Conservation (phyloP, 2,329 filamentous ascomycete species). For the Aspergillus pseudonomiae region DNA sequence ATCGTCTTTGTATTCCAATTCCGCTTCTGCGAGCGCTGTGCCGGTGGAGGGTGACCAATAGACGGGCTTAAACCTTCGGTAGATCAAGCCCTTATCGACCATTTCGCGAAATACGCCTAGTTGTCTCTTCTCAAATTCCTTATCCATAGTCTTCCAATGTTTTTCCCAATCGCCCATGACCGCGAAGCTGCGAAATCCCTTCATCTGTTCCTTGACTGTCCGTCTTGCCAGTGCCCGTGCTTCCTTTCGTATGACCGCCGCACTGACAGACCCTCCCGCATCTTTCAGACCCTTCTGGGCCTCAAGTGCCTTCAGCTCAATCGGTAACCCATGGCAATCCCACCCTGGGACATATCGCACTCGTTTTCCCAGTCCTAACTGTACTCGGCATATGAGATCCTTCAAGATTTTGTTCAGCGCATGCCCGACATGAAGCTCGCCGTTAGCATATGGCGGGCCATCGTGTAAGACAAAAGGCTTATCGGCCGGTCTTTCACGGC, state of each 20-base stretch:
- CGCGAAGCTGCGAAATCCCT: slow-evolving; percentile 61
- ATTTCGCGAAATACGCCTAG: slow-evolving; percentile 63
- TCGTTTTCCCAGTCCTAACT: slow-evolving; percentile 74
- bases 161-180: slow-evolving; percentile 68
- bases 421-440: slow-evolving; percentile 86
- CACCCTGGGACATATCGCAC: slow-evolving; percentile 88
- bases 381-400: slow-evolving; percentile 83
- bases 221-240: slow-evolving; percentile 59
- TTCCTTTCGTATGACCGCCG: slow-evolving; percentile 55
- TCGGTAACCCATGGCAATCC: slow-evolving; percentile 97
- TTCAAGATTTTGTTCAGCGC: slow-evolving; percentile 97
- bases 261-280: slow-evolving; percentile 33
- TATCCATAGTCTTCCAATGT: slow-evolving; percentile 66
- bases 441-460: slow-evolving; percentile 96
- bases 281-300: slow-evolving; percentile 44
- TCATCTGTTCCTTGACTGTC: slow-evolving; percentile 62
- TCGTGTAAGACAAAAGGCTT: slow-evolving; percentile 83
- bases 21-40: slow-evolving; percentile 66
- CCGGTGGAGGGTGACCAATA: slow-evolving; percentile 69
- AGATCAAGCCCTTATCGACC: slow-evolving; percentile 64
- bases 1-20: slow-evolving; percentile 66
- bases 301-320: slow-evolving; percentile 91
- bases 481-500: slow-evolving; percentile 52
- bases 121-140: slow-evolving; percentile 63
- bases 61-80: slow-evolving; percentile 64